A percentile compares a stretch with the other conserved stretches of the same genome.
phyloP scores from a whole-genome alignment of 805 yeast species.

The Cyberlindnera maritima region DNA sequence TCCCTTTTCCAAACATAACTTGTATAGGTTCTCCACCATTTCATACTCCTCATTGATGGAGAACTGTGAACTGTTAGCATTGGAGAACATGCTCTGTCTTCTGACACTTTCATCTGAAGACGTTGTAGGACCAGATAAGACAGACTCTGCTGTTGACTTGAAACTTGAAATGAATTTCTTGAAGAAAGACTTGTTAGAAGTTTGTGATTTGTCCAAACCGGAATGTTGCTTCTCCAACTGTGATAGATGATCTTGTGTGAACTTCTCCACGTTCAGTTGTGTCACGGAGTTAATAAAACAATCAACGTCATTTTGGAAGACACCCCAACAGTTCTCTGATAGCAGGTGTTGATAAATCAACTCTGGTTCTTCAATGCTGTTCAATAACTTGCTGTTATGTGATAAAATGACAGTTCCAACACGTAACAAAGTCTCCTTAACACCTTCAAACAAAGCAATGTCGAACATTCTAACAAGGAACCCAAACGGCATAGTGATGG shows the following conservation, averaged over 20 bases:
- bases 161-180: slow-evolving; percentile 14
- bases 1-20: slow-evolving; percentile 23
- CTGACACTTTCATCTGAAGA: neutral
- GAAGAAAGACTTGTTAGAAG: slow-evolving; percentile 15
- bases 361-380: slow-evolving; percentile 38
- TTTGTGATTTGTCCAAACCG: neutral
- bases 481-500: slow-evolving; percentile 56
- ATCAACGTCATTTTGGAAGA: slow-evolving; percentile 36
- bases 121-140: slow-evolving; percentile 9
- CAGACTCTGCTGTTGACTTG: slow-evolving; percentile 16
- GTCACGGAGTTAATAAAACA: slow-evolving; percentile 31
- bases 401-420: slow-evolving; percentile 51
- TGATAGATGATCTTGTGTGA: slow-evolving; percentile 9
- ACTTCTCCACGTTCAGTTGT: slow-evolving; percentile 16
- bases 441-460: slow-evolving; percentile 50
- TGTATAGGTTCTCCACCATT: slow-evolving; percentile 21
- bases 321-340: slow-evolving; percentile 41
- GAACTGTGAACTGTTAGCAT: slow-evolving; percentile 16
- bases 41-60: slow-evolving; percentile 21
- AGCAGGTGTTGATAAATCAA: slow-evolving; percentile 38
- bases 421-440: slow-evolving; percentile 52
- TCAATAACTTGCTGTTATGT: slow-evolving; percentile 41
- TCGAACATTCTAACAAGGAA: slow-evolving; percentile 51
- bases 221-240: slow-evolving; percentile 7
- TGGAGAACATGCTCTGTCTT: slow-evolving; percentile 14